These are phyloP conservation scores for Epichloe sibirici DNA, from an alignment of 2,329 filamentous ascomycete species.

Conservation along the genomic window DNA sequence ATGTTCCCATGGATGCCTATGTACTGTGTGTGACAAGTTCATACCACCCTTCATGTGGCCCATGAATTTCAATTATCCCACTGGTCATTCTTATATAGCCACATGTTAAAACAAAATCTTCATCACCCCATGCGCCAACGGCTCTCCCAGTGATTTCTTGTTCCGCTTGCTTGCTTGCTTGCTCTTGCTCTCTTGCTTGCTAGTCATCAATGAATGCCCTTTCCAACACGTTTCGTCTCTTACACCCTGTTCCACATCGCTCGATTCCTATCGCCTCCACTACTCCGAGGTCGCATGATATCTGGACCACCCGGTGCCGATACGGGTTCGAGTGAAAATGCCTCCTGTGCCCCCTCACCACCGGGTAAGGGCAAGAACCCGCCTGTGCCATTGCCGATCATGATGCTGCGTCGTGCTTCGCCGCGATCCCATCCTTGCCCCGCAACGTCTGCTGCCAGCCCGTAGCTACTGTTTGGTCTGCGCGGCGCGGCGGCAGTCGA, in stretches of 20 bases:
- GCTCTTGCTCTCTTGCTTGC: neutral
- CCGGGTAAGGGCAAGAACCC: slow-evolving; percentile 42
- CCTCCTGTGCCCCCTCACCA: neutral
- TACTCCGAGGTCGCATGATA: neutral
- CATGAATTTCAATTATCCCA: neutral
- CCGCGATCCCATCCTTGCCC: slow-evolving; percentile 37
- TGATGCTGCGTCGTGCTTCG: slow-evolving; percentile 40
- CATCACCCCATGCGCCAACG: neutral
- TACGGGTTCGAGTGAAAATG: neutral
- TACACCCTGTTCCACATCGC: slow-evolving; percentile 1
- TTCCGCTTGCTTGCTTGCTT: neutral
- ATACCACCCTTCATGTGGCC: too few species aligned
- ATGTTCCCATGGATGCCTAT: neutral
- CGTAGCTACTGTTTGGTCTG: slow-evolving; percentile 44
- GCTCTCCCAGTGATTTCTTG: neutral
- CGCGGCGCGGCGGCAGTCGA: slow-evolving; percentile 14
- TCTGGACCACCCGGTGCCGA: neutral
- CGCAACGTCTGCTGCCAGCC: slow-evolving; percentile 39
- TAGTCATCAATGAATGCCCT: neutral
- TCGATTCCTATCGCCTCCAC: slow-evolving; percentile 2
- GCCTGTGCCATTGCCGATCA: slow-evolving; percentile 38
- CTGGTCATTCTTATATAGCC: neutral
- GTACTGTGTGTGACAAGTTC: too few species aligned
- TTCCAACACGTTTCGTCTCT: neutral
- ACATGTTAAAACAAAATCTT: neutral